Conservation (phyloP, 225 moss, liverwort and hornwort genomes). For the Marchantia paleacea region DNA sequence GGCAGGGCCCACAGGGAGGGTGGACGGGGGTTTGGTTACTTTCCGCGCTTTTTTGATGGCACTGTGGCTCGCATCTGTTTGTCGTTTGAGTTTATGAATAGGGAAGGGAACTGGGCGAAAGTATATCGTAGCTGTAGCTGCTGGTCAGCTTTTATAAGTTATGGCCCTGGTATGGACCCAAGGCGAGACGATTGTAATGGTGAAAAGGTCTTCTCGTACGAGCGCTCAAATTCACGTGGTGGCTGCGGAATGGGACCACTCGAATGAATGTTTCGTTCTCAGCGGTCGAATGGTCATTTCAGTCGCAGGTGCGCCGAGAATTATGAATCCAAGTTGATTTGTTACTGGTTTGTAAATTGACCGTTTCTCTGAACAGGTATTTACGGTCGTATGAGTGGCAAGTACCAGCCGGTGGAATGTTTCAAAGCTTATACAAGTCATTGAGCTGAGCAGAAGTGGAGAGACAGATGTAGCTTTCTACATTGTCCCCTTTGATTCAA, state of each 20-base stretch:
- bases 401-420: too few species aligned
- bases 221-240: constrained; percentile 7
- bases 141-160: neutral
- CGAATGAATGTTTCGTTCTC: constrained; percentile 19
- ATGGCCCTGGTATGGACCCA: constrained; percentile 31
- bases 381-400: too few species aligned
- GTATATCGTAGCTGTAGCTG: neutral
- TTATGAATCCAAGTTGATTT: neutral
- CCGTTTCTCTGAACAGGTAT: neutral
- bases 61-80: neutral
- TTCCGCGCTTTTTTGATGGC: neutral
- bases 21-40: neutral
- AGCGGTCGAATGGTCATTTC: constrained; percentile 22
- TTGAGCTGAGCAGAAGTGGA: too few species aligned
- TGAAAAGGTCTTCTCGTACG: neutral
- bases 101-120: neutral
- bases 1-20: neutral
- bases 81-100: neutral
- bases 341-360: neutral
- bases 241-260: constrained; percentile 22
- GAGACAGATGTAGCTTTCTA: neutral
- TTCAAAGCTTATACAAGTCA: too few species aligned
- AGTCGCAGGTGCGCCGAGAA: constrained; percentile 14
- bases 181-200: constrained; percentile 25
- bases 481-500: neutral